These are phyloP conservation scores for Neurospora crassa DNA, from an alignment of 2,329 filamentous ascomycete genomes.

Conservation along the genomic window DNA sequence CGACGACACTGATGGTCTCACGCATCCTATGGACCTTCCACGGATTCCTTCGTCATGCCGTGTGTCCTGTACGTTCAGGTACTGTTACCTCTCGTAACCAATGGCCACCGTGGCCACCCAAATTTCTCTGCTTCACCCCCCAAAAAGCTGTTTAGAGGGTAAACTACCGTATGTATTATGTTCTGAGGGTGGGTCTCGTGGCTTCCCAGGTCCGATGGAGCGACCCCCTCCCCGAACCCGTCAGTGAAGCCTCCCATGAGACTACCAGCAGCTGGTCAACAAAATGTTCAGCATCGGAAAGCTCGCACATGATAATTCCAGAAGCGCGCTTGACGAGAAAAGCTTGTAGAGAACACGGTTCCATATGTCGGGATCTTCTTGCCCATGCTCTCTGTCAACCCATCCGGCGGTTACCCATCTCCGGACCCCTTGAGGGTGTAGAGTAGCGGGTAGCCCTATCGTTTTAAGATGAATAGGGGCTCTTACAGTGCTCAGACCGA, in stretches of 20 bases:
- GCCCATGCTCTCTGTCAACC: background rate
- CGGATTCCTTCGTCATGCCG: background rate
- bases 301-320: background rate
- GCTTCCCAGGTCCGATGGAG: background rate
- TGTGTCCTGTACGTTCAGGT: background rate
- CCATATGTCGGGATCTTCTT: background rate
- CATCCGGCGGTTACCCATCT: background rate
- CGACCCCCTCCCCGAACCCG: background rate
- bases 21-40: background rate
- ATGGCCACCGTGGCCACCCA: background rate
- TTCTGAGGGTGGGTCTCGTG: background rate
- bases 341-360: background rate
- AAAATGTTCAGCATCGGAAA: background rate
- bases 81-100: background rate
- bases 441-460: background rate
- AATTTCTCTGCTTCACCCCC: background rate
- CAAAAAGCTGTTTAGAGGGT: background rate
- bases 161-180: background rate
- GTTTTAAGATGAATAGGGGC: background rate
- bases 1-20: background rate
- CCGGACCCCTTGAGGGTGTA: background rate
- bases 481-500: background rate
- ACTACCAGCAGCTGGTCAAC: background rate
- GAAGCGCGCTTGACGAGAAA: background rate
- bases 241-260: background rate